phyloP scores from a whole-genome alignment of 225 moss, liverwort and hornwort species.

The Anthoceros angustus region DNA sequence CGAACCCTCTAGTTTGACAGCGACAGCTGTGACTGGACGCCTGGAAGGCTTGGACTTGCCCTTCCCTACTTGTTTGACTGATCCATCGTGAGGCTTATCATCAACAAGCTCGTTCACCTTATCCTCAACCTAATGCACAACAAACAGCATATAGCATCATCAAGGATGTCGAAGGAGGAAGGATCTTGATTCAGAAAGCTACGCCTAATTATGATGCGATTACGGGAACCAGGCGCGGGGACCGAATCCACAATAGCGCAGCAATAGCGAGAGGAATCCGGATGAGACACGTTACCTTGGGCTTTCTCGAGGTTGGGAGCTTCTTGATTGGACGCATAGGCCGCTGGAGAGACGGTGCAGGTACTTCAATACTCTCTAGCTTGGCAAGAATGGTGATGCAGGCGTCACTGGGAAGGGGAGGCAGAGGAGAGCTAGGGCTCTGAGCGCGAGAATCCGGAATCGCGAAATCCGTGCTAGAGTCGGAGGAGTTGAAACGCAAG shows the following conservation, averaged over 20 bases:
- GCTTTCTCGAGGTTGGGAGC: constrained; percentile 10
- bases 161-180: no score
- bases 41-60: constrained; percentile 23
- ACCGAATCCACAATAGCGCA: not conserved
- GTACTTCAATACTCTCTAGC: constrained; percentile 10
- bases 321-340: constrained; percentile 37
- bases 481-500: constrained; percentile 9
- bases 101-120: constrained; percentile 14
- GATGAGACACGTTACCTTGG: constrained; percentile 17
- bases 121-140: constrained; percentile 21
- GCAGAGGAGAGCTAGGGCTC: constrained; percentile 28
- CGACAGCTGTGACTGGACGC: constrained; percentile 5
- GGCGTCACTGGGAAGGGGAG: not conserved
- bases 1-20: not conserved
- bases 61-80: constrained; percentile 16
- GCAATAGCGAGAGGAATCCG: not conserved
- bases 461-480: constrained; percentile 23
- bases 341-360: constrained; percentile 20
- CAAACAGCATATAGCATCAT: not conserved
- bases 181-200: no score
- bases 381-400: constrained; percentile 10
- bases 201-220: not conserved
- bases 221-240: not conserved
- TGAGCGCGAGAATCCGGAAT: constrained; percentile 22
- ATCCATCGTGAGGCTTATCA: constrained; percentile 12